phyloP scores from a whole-genome alignment of 2,329 filamentous ascomycete species.

The Colletotrichum plurivorum region DNA sequence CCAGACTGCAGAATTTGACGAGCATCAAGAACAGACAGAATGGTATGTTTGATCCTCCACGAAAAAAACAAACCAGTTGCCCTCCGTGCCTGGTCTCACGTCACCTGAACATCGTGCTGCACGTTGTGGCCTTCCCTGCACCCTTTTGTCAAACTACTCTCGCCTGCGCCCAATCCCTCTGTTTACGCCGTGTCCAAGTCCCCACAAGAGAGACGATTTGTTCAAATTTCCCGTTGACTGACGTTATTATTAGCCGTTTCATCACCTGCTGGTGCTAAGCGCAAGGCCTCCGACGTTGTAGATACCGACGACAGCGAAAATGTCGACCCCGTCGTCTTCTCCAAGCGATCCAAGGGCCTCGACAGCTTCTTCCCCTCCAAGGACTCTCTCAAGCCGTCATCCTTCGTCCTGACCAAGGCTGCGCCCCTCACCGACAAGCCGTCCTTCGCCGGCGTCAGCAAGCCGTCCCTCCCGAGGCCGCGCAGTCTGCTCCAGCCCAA shows the following conservation, averaged over 20 bases:
- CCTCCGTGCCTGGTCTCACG: background rate
- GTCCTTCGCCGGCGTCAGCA: conserved; percentile 8
- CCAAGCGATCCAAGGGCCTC: conserved; percentile 71
- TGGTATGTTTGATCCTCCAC: conserved; percentile 62
- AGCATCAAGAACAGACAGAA: conserved; percentile 85
- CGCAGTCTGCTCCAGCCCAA: conserved; percentile 65
- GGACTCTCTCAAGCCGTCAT: conserved; percentile 64
- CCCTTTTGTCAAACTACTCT: background rate
- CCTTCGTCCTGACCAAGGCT: conserved; percentile 61
- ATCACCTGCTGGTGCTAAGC: conserved; percentile 61
- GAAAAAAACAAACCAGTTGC: conserved; percentile 21
- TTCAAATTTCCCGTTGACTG: background rate
- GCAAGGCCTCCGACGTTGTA: conserved; percentile 68
- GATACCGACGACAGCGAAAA: conserved; percentile 72
- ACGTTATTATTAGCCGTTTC: conserved; percentile 54
- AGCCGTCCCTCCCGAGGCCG: conserved; percentile 51
- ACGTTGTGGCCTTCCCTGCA: background rate
- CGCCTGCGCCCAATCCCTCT: conserved; percentile 26
- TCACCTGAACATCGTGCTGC: conserved; percentile 2
- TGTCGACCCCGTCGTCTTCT: conserved; percentile 69
- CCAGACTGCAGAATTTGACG: conserved; percentile 79
- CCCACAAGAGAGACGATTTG: background rate
- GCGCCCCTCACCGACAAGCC: conserved; percentile 47
- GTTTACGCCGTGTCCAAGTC: background rate
- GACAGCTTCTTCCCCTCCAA: conserved; percentile 57